Base-by-base conservation (phyloP, 495 filamentous ascomycete genomes). In the Xanthoparmelia taractica region DNA sequence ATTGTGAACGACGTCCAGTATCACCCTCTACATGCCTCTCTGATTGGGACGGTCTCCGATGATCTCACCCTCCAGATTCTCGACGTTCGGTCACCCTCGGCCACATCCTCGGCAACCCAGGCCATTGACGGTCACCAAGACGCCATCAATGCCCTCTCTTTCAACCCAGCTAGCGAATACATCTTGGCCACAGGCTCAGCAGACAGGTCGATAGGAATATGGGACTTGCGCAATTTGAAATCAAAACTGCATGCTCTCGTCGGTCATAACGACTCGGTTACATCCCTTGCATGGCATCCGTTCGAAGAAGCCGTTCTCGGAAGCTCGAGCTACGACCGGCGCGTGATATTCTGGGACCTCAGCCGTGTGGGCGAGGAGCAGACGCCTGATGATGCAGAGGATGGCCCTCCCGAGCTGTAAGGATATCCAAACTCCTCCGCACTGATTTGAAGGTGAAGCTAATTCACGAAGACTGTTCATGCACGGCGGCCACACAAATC, bases 401-500 rank as follows among this genome's bases (percentile, higher is more conserved):
- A 99, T 73, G 95, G 95, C 1, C 90, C 92, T 12, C 94, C 95
- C 47, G 95, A 99, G 73, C 80, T 99, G 88, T 92, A 78, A 77
- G 87, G 86, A 52, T 36, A 33, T 34, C 54, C 65, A 20, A 45
- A 18, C 47, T 34, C 45, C 11, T 50, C 12, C 37, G 10, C 47
- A 10, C 34, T 45, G 34, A 18, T 54, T 38, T 31, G 17, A 25
- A 33, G 45, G 54, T 62, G 34, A 65, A 61, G 50, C 71, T 76
- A 70, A 73, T 59, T 47, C 27, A 15, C 18, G 12, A 66, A 91
- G 88, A 55, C 77, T 96, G 18, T 99, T 99, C 73, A 99, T 99
- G 94, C 95, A 99, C 68, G 95, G 94, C 63, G 95, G 95, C 29
- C 95, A 97, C 76, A 99, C 93, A 20, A 96, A 96, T 72, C 87